Percentiles rank a stretch among this genome's conserved stretches.
phyloP scores from a whole-genome alignment of 805 yeast genomes.

The Lipomyces chichibuensis region DNA sequence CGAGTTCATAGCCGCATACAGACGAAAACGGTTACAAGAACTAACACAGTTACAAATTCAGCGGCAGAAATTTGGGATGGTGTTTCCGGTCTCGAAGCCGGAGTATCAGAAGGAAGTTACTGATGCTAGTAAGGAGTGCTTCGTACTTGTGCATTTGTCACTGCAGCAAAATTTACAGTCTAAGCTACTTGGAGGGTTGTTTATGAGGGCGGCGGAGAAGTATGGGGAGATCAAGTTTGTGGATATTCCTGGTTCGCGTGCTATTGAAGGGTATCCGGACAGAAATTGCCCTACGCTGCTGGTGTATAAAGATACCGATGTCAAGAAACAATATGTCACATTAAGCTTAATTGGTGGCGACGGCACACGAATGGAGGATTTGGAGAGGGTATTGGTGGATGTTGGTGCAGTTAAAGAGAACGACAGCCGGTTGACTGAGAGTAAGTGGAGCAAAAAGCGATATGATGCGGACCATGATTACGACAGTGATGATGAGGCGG shows the following conservation, averaged over 20 bases:
- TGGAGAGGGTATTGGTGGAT: conserved; percentile 72
- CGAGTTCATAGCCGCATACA: conserved; percentile 71
- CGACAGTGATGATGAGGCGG: conserved; percentile 15
- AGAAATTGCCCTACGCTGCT: conserved; percentile 87
- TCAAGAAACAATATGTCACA: conserved; percentile 79
- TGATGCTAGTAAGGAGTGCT: conserved; percentile 64
- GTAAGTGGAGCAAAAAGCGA: conserved; percentile 25
- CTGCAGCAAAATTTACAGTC: conserved; percentile 57
- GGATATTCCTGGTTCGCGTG: conserved; percentile 87
- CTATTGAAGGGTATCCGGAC: conserved; percentile 91
- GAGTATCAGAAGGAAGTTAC: conserved; percentile 88
- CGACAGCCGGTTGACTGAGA: conserved; percentile 66
- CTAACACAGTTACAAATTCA: conserved; percentile 52
- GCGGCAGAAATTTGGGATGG: conserved; percentile 67
- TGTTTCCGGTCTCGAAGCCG: conserved; percentile 77
- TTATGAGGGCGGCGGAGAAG: conserved; percentile 61
- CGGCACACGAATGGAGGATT: conserved; percentile 65
- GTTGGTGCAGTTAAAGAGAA: conserved; percentile 64
- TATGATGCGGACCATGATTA: conserved; percentile 24
- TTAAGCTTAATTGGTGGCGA: conserved; percentile 83
- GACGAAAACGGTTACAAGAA: conserved; percentile 76
- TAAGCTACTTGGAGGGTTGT: conserved; percentile 64
- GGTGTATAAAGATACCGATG: conserved; percentile 76
- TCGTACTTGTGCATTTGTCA: conserved; percentile 78
- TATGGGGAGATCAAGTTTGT: conserved; percentile 86